Evolutionary conservation across 208 protist genomes (phyloP).

Genomic region (Leishmania gerbilli): DNA sequence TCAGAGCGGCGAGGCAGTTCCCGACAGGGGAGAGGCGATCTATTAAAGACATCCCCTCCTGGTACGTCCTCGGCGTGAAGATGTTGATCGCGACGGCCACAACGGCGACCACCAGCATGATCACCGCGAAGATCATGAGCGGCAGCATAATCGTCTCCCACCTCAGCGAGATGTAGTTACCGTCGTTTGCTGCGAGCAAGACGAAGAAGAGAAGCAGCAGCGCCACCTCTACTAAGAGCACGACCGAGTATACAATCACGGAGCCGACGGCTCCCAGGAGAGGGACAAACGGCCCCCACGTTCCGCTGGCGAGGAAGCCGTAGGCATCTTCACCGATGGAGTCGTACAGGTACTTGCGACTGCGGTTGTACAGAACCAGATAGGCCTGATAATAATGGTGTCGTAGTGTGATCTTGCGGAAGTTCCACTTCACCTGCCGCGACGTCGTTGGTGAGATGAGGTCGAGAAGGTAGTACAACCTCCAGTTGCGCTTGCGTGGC

Average conservation of each 20-base stretch:
- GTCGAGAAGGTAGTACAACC: constrained; percentile 86
- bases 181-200: constrained; percentile 58
- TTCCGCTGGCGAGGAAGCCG: constrained; percentile 83
- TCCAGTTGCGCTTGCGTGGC: constrained; percentile 64
- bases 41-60: constrained; percentile 59
- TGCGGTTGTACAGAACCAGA: constrained; percentile 73
- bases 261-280: constrained; percentile 54
- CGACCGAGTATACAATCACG: constrained; percentile 61
- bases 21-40: constrained; percentile 76
- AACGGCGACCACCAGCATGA: constrained; percentile 52
- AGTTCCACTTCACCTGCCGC: constrained; percentile 84
- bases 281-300: constrained; percentile 82
- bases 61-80: constrained; percentile 37
- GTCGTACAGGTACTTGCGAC: constrained; percentile 86
- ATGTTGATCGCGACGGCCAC: constrained; percentile 65
- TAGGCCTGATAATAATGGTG: constrained; percentile 91
- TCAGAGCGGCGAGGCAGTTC: constrained; percentile 67
- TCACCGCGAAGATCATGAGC: constrained; percentile 53
- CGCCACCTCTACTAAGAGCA: constrained; percentile 55
- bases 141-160: constrained; percentile 56
- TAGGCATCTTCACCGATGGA: constrained; percentile 77
- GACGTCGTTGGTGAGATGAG: constrained; percentile 65
- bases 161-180: constrained; percentile 37
- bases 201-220: constrained; percentile 74
- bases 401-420: constrained; percentile 85